These are phyloP conservation scores for Aspergillus viridinutans DNA, from an alignment of 2,329 filamentous ascomycete genomes.

Conservation along the genomic window DNA sequence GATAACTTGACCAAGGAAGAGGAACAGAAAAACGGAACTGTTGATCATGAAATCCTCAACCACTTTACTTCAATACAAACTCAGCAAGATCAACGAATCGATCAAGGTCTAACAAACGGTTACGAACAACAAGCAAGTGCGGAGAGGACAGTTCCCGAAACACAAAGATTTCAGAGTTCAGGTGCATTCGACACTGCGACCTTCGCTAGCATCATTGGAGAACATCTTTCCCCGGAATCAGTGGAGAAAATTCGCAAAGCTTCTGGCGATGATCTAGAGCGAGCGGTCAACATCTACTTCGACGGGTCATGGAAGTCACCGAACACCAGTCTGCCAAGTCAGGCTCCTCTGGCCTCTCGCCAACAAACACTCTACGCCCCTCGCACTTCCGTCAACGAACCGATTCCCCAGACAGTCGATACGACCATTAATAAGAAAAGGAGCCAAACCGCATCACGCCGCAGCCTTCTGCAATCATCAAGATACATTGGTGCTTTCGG, in stretches of 20 bases:
- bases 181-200: constrained; percentile 51
- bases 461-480: constrained; percentile 42
- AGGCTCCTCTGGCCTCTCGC: constrained; percentile 7
- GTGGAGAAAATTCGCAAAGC: constrained; percentile 47
- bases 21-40: not conserved
- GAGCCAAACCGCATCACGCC: constrained; percentile 12
- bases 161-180: not conserved
- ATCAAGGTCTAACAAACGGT: not conserved
- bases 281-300: constrained; percentile 61
- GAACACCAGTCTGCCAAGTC: constrained; percentile 5
- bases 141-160: not conserved
- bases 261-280: constrained; percentile 53
- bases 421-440: not conserved
- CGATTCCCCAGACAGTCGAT: not conserved
- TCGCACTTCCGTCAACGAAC: not conserved
- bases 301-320: constrained; percentile 58
- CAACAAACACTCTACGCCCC: constrained; percentile 7
- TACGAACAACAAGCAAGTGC: not conserved
- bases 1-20: not conserved
- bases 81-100: not conserved
- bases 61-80: not conserved
- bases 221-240: constrained; percentile 42
- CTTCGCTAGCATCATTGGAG: constrained; percentile 57
- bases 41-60: not conserved
- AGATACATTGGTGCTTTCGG: constrained; percentile 91